These are phyloP conservation scores for Saturnispora serradocipensis DNA, from an alignment of 805 yeast genomes.

Conservation along the genomic window DNA sequence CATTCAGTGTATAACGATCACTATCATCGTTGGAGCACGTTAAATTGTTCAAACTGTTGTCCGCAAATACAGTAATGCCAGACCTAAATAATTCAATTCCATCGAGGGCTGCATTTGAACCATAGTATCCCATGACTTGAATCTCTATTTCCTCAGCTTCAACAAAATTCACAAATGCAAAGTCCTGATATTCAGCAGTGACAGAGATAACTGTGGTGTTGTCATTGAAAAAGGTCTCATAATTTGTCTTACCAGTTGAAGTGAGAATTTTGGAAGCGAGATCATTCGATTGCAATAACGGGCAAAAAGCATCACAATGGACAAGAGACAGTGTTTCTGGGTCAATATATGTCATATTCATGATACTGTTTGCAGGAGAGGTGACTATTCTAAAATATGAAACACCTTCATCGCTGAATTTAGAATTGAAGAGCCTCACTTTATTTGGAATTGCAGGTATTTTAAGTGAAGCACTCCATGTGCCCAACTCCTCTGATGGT, in stretches of 20 bases:
- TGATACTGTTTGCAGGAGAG: constrained; percentile 74
- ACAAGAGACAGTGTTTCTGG: constrained; percentile 49
- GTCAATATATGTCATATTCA: constrained; percentile 83
- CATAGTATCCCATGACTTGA: constrained; percentile 59
- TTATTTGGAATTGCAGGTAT: constrained; percentile 55
- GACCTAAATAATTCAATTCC: constrained; percentile 67
- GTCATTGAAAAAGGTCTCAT: constrained; percentile 14
- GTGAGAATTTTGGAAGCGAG: constrained; percentile 17
- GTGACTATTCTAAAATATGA: constrained; percentile 65
- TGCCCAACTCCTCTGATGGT: constrained; percentile 41
- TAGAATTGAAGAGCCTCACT: constrained; percentile 61
- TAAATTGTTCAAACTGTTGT: constrained; percentile 50
- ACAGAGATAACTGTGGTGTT: constrained; percentile 12
- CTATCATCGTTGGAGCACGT: constrained; percentile 3
- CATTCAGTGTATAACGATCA: constrained; percentile 4
- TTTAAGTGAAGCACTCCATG: constrained; percentile 57
- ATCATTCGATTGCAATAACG: constrained; percentile 39
- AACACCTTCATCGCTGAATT: constrained; percentile 34
- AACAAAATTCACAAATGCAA: constrained; percentile 64
- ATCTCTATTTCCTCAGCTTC: constrained; percentile 54
- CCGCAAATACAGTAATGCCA: constrained; percentile 59
- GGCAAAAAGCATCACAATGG: constrained; percentile 86
- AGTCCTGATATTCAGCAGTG: constrained; percentile 56
- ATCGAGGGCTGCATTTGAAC: constrained; percentile 54
- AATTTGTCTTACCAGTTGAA: constrained; percentile 1